Base-by-base conservation (phyloP, 2,329 filamentous ascomycete genomes). In the Leptographium lundbergii region DNA sequence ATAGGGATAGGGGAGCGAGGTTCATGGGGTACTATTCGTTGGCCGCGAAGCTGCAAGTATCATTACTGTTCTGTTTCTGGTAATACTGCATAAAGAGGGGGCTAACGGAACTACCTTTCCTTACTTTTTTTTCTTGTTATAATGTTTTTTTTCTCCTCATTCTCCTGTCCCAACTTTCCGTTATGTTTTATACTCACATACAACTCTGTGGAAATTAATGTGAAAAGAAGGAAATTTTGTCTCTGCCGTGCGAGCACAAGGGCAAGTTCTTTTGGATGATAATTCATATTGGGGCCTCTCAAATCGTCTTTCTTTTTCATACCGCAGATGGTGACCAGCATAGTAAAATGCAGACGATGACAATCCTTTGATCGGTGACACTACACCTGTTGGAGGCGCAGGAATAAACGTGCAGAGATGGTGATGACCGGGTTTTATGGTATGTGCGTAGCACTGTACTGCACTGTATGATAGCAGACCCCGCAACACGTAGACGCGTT, bases 31-130 rank as follows among this genome's bases (percentile, higher is more conserved):
- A 59, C 59, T 63, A 60, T 64, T 62, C 60, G 63, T 63, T 60
- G 61, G 61, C 62, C 61, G 63, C 61, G 58, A 62, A 48, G 57
- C 60, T 65, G 66, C 67, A 64, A 67, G 66, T 66, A 58, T 65
- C 63, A 61, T 65, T 62, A 65, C 61, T 47, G 25, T 68, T 72
- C 27, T 36, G 34, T 57, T 59, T 74, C 70, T 75, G 72, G 72
- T 75, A 75, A 74, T 75, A 74, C 71, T 74, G 75, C 75, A 77
- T 77, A 72, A 58, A 58, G 53, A 34, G 55, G 48, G 47, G 48
- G 55, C 24, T 17, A 25, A 10, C 22, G 48, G 56, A 51, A 51
- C 11, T 51, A 55, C 58, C 45, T 57, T 57, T 24, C 48, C 45
- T 57, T 57, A 24, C 48, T 56, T 60, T 48, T 55, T 56, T 55